Evolutionary conservation across 1,284 basidiomycete genomes (phyloP), one percentile per base, ranked within the genome.

Genomic region (Porodaedalea pini): DNA sequence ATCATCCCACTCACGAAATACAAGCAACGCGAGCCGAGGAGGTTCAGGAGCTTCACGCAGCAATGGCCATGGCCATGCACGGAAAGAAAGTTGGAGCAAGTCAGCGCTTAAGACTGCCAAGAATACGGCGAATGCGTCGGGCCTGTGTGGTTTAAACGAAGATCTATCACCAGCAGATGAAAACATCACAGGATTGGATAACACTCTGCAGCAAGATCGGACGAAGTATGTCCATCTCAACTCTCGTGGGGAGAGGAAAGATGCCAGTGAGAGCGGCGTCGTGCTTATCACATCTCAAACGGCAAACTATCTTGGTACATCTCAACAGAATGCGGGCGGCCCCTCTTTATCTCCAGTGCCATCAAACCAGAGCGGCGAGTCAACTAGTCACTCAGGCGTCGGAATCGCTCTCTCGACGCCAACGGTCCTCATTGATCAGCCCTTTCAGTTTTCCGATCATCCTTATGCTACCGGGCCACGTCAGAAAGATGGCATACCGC

Each of bases 371-470:
- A 48, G 63, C 61, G 62, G 59, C 67, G n/a, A 65, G 61, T 55
- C 52, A 56, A 60, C 40, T 31, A 47, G 48, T 5, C 40, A 49
- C 27, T 54, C 57, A 15, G 57, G 57, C 6, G 56, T 65, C 19
- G 88, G 87, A 2, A 81, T 90, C 55, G 88, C 88, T 4, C 67
- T 90, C 19, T 81, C 82, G 3, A 84, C 86, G 0, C 80, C 86
- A 2, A 77, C 78, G 5, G 73, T 65, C 29, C 64, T 60, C 45
- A 62, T 52, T 10, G 68, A 70, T 11, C 63, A 64, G 21, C 73
- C 63, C 3, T 69, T 78, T 49, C 65, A 68, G 25, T 63, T 83
- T 29, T 75, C 77, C 8, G 71, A 74, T 31, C 84, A 86, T 67
- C 82, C 83, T 1, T 86, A 86, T 65, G 82, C 81, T 4, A 70